These are phyloP conservation scores for Trichoderma brevicompactum DNA, from an alignment of 2,329 filamentous ascomycete genomes.

Conservation along the genomic window DNA sequence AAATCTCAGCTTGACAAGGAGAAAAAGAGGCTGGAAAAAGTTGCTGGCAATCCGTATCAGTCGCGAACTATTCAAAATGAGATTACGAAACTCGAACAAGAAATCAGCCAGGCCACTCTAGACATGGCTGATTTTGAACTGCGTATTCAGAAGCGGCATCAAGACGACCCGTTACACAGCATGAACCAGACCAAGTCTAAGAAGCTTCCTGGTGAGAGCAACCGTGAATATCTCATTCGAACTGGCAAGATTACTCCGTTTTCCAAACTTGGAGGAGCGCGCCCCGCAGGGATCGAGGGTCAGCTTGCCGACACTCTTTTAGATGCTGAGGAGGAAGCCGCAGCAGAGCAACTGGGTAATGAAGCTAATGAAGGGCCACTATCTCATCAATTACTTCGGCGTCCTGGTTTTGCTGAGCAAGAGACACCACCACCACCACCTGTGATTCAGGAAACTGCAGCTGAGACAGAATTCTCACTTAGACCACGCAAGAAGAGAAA, in stretches of 20 bases:
- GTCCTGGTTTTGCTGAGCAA: conserved; percentile 67
- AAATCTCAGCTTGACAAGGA: conserved; percentile 65
- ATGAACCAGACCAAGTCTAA: conserved; percentile 54
- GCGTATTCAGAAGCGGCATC: conserved; percentile 77
- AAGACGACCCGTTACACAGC: conserved; percentile 52
- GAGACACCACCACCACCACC: not conserved
- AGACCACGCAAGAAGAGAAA: conserved; percentile 62
- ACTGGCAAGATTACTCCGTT: conserved; percentile 99
- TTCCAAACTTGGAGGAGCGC: conserved; percentile 72
- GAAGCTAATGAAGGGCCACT: conserved; percentile 53
- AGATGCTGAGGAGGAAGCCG: conserved; percentile 76
- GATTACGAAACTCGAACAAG: conserved; percentile 66
- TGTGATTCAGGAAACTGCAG: conserved; percentile 34
- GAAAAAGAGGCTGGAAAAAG: conserved; percentile 51
- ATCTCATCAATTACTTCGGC: conserved; percentile 74
- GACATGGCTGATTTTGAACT: conserved; percentile 81
- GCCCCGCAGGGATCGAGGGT: conserved; percentile 64
- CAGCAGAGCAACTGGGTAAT: conserved; percentile 47
- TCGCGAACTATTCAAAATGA: conserved; percentile 66
- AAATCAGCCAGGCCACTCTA: conserved; percentile 66
- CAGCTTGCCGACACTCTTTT: conserved; percentile 77
- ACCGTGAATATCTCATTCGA: conserved; percentile 87
- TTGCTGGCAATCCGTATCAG: conserved; percentile 52
- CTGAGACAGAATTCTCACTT: conserved; percentile 60
- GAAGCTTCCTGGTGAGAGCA: conserved; percentile 76